phyloP scores from a whole-genome alignment of 768 basidiomycete species.

The Amanita brunnescens region DNA sequence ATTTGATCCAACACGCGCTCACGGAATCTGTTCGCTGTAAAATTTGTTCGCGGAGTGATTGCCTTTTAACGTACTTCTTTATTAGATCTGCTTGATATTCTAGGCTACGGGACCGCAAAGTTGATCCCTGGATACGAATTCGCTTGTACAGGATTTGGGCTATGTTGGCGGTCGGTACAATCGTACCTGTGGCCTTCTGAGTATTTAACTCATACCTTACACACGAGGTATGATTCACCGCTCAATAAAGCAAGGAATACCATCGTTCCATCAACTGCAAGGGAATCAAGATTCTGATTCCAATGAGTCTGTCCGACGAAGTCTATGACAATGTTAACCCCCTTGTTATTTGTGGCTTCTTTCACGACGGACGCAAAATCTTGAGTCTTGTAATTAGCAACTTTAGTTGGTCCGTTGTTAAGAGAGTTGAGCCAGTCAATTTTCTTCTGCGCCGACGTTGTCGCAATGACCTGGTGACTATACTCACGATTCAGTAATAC shows the following conservation, averaged over 20 bases:
- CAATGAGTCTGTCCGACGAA: conserved; percentile 74
- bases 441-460: conserved; percentile 80
- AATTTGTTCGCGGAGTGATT: not conserved
- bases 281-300: conserved; percentile 57
- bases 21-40: conserved; percentile 35
- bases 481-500: conserved; percentile 3
- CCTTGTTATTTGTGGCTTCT: conserved; percentile 55
- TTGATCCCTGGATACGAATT: conserved; percentile 82
- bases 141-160: conserved; percentile 72
- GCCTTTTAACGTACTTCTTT: conserved; percentile 30
- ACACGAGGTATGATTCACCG: conserved; percentile 32
- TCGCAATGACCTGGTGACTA: conserved; percentile 69
- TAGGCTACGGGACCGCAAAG: conserved; percentile 65
- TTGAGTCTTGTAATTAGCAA: conserved; percentile 77
- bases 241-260: conserved; percentile 56
- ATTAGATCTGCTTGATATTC: conserved; percentile 74
- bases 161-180: conserved; percentile 45
- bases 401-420: conserved; percentile 63
- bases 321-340: conserved; percentile 81
- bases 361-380: conserved; percentile 73
- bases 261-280: conserved; percentile 72
- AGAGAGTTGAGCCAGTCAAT: conserved; percentile 64
- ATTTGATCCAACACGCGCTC: conserved; percentile 48
- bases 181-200: conserved; percentile 33
- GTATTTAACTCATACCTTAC: not conserved